Base-by-base conservation (phyloP, 345 rosid species). In the Hypericum androsaemum region DNA sequence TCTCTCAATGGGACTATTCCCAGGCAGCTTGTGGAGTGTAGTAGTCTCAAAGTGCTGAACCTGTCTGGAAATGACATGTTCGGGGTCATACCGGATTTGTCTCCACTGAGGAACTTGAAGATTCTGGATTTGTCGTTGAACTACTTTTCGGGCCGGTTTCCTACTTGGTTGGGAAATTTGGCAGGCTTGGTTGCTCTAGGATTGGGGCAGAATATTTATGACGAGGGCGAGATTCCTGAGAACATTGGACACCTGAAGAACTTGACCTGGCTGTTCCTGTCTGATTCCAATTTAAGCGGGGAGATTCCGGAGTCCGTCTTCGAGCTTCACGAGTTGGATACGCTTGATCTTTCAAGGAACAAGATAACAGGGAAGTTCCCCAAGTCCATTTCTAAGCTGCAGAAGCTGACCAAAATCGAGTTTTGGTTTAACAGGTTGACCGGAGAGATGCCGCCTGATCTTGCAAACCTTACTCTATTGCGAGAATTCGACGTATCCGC, bases 31-130 rank as follows among this genome's bases (percentile, higher is more conserved):
- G 28, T 50, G 59, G 43, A 65, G 9, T 84, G 90, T 53, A 70
- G 37, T 43, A 67, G 58, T 59, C 89, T 90, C 8, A 68, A 59
- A 38, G 67, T 71, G 14, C 67, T 90, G 69, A 90, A 90, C 52
- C 71, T 90, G 32, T 49, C 87, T 0, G 7, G 22, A 9, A 90
- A 90, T 42, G 0, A 28, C 16, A 66, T 90, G 75, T 57, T 59
- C 0, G 92, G 98, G 4, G 54, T 5, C 0, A 11, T 90, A 8
- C 98, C 92, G 0, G 88, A 84, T 64, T 72, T 90, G 49, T 82
- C 95, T 0, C 47, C 57, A 0, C 64, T 90, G 46, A 70, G 9
- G 50, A 66, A 41, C 64, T 59, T 90, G 61, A 62, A 72, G 56
- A 10, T 11, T 64, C 85, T 90, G 22, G 96, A 79, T 48, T 41